Evolutionary conservation across 2,329 filamentous ascomycete genomes (phyloP).

Genomic region (Passalora sequoiae): DNA sequence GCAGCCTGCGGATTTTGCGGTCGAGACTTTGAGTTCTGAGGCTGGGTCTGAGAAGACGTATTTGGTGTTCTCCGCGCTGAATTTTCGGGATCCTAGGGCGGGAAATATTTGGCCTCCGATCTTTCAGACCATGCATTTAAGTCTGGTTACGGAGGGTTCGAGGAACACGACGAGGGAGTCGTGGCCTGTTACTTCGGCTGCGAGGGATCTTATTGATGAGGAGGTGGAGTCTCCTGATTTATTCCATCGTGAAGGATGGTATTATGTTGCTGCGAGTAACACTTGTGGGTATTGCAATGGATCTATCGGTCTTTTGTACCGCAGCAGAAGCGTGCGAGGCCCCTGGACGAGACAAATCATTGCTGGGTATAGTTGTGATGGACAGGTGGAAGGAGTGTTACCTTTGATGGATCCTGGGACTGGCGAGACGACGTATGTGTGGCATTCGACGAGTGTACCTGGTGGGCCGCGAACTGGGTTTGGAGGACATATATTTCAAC

Average conservation of each 20-base stretch:
- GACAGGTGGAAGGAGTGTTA: constrained; percentile 24
- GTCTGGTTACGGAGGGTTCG: constrained; percentile 17
- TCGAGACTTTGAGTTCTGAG: constrained; percentile 13
- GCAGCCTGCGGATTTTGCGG: constrained; percentile 24
- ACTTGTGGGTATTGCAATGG: constrained; percentile 28
- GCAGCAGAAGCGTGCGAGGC: constrained; percentile 18
- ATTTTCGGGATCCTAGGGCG: constrained; percentile 21
- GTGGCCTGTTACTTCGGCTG: constrained; percentile 19
- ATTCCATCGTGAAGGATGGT: constrained; percentile 18
- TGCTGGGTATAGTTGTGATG: constrained; percentile 22
- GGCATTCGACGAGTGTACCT: constrained; percentile 23
- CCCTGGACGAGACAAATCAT: constrained; percentile 27
- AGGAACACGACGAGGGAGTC: constrained; percentile 21
- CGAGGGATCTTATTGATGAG: constrained; percentile 20
- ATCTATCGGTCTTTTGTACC: constrained; percentile 21
- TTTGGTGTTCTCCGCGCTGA: constrained; percentile 24
- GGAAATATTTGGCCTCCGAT: constrained; percentile 25
- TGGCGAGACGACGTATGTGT: constrained; percentile 16
- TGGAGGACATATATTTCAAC: constrained; percentile 25
- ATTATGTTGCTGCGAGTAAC: constrained; percentile 22
- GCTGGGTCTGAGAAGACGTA: constrained; percentile 22
- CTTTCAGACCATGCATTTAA: constrained; percentile 23
- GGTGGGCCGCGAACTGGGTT: constrained; percentile 21
- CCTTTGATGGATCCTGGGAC: constrained; percentile 16
- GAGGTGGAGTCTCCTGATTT: constrained; percentile 25